Base-by-base conservation (phyloP, 169 alveolate genomes). In the Plasmodium vinckei region DNA sequence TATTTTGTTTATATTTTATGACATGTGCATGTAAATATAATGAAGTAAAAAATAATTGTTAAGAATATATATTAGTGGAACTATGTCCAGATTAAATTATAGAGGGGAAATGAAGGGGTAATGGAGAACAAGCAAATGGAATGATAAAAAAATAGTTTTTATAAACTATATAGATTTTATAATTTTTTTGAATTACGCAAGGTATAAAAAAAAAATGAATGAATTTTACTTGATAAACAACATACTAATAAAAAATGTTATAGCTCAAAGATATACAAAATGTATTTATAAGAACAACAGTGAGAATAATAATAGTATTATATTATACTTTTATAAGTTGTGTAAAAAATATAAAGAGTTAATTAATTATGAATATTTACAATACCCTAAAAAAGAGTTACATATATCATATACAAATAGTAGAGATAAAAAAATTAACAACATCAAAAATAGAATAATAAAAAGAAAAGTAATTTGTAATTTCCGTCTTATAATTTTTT, bases 381-480 rank as follows among this genome's bases (percentile, higher is more conserved):
- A 27, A 54, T 6, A 23, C 19, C 47, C n/a, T 19, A 15, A 10
- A 53, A 51, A 1, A 21, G 49, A 1, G 33, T 42, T 73, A 27
- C 65, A 51, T 57, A 56, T 75, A n/a, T 53, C 47, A 39, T 75
- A 75, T 57, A 75, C 88, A 7, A 75, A 44, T 63, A 68, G 47
- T 57, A 75, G 15, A 17, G 51, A 57, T 10, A 56, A 47, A 42
- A 75, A 75, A 69, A 21, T 64, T 39, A 25, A 46, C 5, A 64
- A 75, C 27, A 67, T 75, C 12, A 75, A 75, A 57, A 53, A 57
- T 54, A 75, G 88, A 27, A 61, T 75, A 4, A 13, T 56, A 17
- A 75, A 49, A 21, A 19, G 65, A 39, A 75, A 63, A 25, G 33
- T 75, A 0, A 2, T 63, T 19, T 27, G 56, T 12, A 75, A 75